Evolutionary conservation across 2,329 filamentous ascomycete genomes (phyloP), one percentile per base, ranked within the genome.

Genomic region (Cytospora leucostoma): DNA sequence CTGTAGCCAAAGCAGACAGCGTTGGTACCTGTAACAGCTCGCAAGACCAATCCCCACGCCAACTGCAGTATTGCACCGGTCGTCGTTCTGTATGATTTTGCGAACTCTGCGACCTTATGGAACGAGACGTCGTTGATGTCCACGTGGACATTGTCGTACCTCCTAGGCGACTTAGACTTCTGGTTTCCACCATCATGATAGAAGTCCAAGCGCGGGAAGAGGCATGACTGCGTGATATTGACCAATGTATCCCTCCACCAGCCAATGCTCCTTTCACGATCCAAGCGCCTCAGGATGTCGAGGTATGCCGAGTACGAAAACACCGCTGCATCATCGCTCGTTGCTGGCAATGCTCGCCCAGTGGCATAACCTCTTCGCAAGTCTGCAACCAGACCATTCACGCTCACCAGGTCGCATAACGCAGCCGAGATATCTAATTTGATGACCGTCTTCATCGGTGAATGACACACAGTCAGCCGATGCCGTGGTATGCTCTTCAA

Each of bases 21-120:
- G 27, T 81, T 76, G 17, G 77, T 77, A 1, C 82, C 82, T 3
- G 83, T 79, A 67, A 85, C 87, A 1, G 79, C 77, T 2, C 83
- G 80, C 0, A 87, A 74, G 0, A 87, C 76, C 21, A 88, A 74
- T 0, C 79, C 83, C 85, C 85, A 88, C 0, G 85, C 84, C n/a
- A 85, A 78, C 32, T 83, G 80, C 4, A 88, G 75, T 4, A 87
- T 74, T 0, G 82, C 79, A 0, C 82, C 78, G 0, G 81, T 72
- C 0, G 79, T 79, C 3, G 84, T 74, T 10, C 74, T 72, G 49
- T 76, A 72, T 6, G 71, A 73, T 8, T 65, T 75, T 52, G 75
- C 75, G 53, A 85, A 85, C 10, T 78, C 74, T 11, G 80, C 76
- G 2, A 84, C 68, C 3, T 76, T 73, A 34, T 75, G 70, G 5